Conservation (phyloP, 139 green algal species). For the Coelastrella sp. region DNA sequence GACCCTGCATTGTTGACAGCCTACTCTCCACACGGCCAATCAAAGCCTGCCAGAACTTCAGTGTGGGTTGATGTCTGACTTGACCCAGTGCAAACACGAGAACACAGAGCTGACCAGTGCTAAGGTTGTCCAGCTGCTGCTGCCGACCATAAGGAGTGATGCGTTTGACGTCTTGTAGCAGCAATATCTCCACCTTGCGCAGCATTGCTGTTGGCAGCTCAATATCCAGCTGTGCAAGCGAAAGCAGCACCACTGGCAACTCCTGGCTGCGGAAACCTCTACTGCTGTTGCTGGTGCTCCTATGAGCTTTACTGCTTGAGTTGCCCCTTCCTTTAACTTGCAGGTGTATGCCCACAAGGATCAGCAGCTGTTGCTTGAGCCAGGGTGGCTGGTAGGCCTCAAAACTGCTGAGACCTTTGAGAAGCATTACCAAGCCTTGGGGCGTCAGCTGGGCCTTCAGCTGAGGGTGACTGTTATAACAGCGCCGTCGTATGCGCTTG, state of each 20-base stretch:
- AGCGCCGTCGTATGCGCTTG: neutral
- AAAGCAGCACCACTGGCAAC: conserved; percentile 7
- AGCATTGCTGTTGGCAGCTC: neutral
- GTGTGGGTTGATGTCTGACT: neutral
- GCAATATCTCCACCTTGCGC: neutral
- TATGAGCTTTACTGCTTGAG: no score
- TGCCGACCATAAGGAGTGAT: neutral
- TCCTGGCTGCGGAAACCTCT: neutral
- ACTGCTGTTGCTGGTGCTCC: conserved; percentile 3
- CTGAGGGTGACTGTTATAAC: neutral
- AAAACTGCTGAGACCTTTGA: neutral
- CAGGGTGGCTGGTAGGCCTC: neutral
- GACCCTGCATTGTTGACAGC: neutral
- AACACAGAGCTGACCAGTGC: neutral
- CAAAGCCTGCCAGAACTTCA: neutral
- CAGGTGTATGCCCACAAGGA: no score
- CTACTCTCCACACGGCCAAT: neutral
- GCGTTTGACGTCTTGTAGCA: neutral
- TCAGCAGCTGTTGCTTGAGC: conserved; percentile 31
- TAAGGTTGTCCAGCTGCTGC: conserved; percentile 1
- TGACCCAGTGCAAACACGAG: conserved; percentile 16
- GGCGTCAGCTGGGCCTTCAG: neutral
- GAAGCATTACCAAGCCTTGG: conserved; percentile 39
- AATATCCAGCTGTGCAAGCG: conserved; percentile 1
- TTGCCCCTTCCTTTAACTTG: no score